Evolutionary conservation across 495 filamentous ascomycete species (phyloP), one percentile per base, ranked within the genome.

Genomic region (Trichoderma asperelloides): DNA sequence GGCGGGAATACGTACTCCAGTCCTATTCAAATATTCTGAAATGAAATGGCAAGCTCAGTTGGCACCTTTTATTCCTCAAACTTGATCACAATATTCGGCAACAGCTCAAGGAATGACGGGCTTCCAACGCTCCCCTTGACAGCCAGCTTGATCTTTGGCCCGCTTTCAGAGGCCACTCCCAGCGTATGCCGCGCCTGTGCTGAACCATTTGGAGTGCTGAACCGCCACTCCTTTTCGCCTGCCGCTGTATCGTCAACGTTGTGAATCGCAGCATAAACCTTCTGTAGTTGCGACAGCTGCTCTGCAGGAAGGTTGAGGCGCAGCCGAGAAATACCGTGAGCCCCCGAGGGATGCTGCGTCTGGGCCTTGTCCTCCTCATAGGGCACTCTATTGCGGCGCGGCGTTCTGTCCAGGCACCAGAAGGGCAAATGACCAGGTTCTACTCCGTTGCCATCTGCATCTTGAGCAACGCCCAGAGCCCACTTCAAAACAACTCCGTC

Each of bases 381-480:
- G 1, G 85, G 82, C 8, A 85, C 84, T 23, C 84, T 65, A 18
- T 78, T 62, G 7, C 70, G 64, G 18, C 85, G 68, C 18, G 74
- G 69, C 66, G 84, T 86, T 7, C 82, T 72, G 69, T 88, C 85
- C 33, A 85, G 72, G 68, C 84, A 86, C 78, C 82, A 87, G 65
- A 87, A 87, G 15, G 85, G 85, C 11, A 83, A 70, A 65, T 72
- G 15, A 2, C 64, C 64, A 2, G 43, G 64, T 16, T 49, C 64
- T 13, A 37, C 73, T 12, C 70, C 73, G 28, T 70, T 47, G 67
- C 28, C 70, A 70, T 16, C 67, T 69, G 37, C 72, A 68, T 18
- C 66, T 67, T 5, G 83, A 83, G 67, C 80, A 81, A 18, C 83
- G 80, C 39, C 55, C 30, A 82, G 78, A 0, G 73, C 74, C 85